These are phyloP conservation scores for Rhodotorula sp. DNA, from an alignment of 1,284 basidiomycete species.

Conservation along the genomic window DNA sequence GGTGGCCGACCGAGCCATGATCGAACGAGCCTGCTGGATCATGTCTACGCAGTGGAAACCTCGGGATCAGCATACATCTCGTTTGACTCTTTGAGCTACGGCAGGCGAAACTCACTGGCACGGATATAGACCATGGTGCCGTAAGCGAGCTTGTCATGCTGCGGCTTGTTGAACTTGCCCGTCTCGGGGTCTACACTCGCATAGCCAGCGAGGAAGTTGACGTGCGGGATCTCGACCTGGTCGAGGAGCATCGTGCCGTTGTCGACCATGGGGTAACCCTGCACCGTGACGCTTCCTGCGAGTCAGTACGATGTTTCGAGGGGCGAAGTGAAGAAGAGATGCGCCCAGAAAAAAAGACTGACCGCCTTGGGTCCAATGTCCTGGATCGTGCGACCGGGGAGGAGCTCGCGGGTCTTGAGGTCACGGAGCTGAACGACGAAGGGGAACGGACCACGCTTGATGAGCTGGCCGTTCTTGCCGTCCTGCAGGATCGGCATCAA, in stretches of 20 bases:
- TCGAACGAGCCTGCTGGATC: constrained; percentile 47
- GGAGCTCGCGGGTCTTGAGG: constrained; percentile 47
- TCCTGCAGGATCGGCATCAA: constrained; percentile 14
- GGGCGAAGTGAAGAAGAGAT: background rate
- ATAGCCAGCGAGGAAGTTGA: constrained; percentile 49
- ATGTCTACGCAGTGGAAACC: constrained; percentile 36
- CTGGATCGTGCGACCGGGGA: constrained; percentile 47
- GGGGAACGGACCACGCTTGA: constrained; percentile 48
- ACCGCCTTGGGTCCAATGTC: constrained; percentile 49
- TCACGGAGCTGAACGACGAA: constrained; percentile 51
- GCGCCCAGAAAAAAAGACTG: background rate
- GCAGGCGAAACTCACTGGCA: background rate
- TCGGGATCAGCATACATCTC: background rate
- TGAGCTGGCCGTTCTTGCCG: constrained; percentile 45
- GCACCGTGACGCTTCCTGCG: background rate
- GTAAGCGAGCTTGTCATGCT: constrained; percentile 44
- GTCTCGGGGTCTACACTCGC: constrained; percentile 47
- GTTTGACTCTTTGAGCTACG: too few species aligned
- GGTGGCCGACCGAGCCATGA: constrained; percentile 49
- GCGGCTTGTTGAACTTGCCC: constrained; percentile 41
- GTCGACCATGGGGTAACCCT: constrained; percentile 45
- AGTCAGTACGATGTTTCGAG: background rate
- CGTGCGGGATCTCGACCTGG: constrained; percentile 58
- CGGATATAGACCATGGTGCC: constrained; percentile 41
- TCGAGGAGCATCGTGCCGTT: constrained; percentile 55